These are phyloP conservation scores for Wolfiporia cocos DNA, from an alignment of 1,284 basidiomycete genomes.

Conservation along the genomic window DNA sequence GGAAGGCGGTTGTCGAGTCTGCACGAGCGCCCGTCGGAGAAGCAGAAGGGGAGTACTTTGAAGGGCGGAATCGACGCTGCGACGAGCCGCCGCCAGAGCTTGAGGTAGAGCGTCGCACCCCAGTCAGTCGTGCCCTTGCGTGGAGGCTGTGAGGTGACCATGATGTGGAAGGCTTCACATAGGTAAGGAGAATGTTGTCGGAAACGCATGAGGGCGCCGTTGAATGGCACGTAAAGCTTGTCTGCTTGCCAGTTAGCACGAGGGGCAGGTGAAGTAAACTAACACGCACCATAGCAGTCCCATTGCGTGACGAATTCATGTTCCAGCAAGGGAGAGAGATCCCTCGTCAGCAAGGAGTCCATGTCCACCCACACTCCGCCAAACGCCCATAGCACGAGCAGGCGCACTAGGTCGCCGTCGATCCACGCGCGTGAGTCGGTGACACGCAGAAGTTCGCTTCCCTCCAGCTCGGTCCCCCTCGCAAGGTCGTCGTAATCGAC, in stretches of 20 bases:
- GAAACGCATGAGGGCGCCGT: constrained; percentile 93
- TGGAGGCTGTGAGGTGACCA: constrained; percentile 70
- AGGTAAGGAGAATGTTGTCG: constrained; percentile 84
- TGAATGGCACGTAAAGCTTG: constrained; percentile 82
- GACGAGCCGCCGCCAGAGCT: constrained; percentile 80
- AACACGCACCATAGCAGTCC: constrained; percentile 85
- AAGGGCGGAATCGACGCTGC: constrained; percentile 73
- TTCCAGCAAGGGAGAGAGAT: constrained; percentile 77
- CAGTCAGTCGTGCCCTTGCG: constrained; percentile 81
- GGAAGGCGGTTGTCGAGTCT: constrained; percentile 87
- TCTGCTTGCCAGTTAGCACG: constrained; percentile 36
- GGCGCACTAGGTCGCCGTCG: constrained; percentile 84
- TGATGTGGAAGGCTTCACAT: constrained; percentile 91
- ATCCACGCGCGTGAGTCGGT: constrained; percentile 84
- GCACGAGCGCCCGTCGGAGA: constrained; percentile 85
- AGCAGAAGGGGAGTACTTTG: constrained; percentile 89
- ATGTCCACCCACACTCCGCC: constrained; percentile 96
- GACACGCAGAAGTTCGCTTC: constrained; percentile 46
- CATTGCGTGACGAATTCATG: constrained; percentile 94
- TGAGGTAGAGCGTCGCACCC: constrained; percentile 86
- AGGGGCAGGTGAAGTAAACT: neutral
- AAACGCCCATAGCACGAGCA: constrained; percentile 84
- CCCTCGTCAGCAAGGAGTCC: constrained; percentile 85
- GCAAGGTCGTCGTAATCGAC: constrained; percentile 69
- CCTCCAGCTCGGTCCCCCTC: constrained; percentile 69